Base-by-base conservation (phyloP, 306 rosid genomes). In the Trichosanthes truncata region DNA sequence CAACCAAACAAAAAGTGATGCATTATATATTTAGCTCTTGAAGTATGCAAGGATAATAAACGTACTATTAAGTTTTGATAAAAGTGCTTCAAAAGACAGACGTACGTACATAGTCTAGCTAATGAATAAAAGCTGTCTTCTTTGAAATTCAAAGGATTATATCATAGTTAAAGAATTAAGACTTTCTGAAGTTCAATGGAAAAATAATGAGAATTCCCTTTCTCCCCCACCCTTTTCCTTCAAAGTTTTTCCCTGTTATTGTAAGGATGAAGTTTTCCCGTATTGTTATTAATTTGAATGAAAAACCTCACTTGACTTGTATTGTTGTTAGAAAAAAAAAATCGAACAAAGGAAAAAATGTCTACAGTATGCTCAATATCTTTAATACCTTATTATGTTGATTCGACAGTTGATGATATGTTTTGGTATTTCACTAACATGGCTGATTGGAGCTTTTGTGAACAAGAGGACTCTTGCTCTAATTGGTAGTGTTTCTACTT, bases 321-420 rank as follows among this genome's bases (percentile, higher is more conserved):
- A 29, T 29, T 29, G 33, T 29, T 29, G 33, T 29, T 1, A 29
- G 2, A 29, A 29, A 29, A 2, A 29, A 29, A 29, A 29, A 29
- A 29, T 29, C 33, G 2, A 29, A 29, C 33, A 29, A 29, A 29
- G 1, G 33, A 29, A 29, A 29, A 29, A 29, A 29, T 29, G 33
- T 29, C 33, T 29, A 29, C 33, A 29, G 2, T 29, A 29, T 29
- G 33, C 33, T 29, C 33, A 29, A 68, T 71, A 45, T 45, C 20
- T 71, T 23, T 48, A 43, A 43, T 71, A 21, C 56, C 35, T 71
- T 71, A 40, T 45, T 68, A n/a, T 84, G 45, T 77, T 79, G 52
- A 10, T 79, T 80, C 69, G 45, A n/a, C 90, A 90, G 95, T 80
- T 90, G 63, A 85, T 89, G 89, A 81, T 84, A 66, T 82, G 85